Evolutionary conservation across 2,329 filamentous ascomycete genomes (phyloP), one percentile per base, ranked within the genome.

Genomic region (Claviceps digitariae): DNA sequence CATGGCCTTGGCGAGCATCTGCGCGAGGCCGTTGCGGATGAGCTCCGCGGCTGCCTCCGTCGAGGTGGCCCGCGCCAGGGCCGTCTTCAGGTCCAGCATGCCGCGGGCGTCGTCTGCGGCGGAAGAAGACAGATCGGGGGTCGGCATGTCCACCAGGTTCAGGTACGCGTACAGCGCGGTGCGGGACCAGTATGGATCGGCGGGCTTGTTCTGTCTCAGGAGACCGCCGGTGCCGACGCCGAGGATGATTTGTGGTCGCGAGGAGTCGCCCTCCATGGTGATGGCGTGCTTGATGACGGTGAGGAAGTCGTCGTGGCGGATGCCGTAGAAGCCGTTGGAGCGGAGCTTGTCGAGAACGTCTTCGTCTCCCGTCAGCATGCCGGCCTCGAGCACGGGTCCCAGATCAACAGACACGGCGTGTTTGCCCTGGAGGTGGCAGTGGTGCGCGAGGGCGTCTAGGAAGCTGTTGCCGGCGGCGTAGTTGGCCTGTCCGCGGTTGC

Each of bases 401-500:
- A 78, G 66, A 57, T 77, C 75, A 40, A 78, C 65, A 6, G 75
- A 75, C 1, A 73, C 67, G 5, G 72, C 72, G 52, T 64, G 67
- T 29, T 64, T 63, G 6, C 64, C 68, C 4, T 57, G 52, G 0
- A 62, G 60, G 10, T 62, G 62, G 44, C 63, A 61, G 51, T 66
- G 63, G 6, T 61, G 62, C 0, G 74, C 74, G 21, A 79, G 66
- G 0, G 74, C 70, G 51, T 79, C 75, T 50, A 75, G 67, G 57
- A 74, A 77, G 48, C 65, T 66, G 58, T 79, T 78, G 5, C 74
- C 78, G 0, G 77, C 76, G 2, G 76, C 74, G 56, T 82, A 82
- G 62, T 79, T 80, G 15, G 76, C 72, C 55, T 82, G 79, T 0
- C 77, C 76, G 5, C 74, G 72, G 57, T 75, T 80, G 34, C 79